These are phyloP conservation scores for Carex pumila DNA, from an alignment of 176 grass and related monocot genomes.

Conservation along the genomic window DNA sequence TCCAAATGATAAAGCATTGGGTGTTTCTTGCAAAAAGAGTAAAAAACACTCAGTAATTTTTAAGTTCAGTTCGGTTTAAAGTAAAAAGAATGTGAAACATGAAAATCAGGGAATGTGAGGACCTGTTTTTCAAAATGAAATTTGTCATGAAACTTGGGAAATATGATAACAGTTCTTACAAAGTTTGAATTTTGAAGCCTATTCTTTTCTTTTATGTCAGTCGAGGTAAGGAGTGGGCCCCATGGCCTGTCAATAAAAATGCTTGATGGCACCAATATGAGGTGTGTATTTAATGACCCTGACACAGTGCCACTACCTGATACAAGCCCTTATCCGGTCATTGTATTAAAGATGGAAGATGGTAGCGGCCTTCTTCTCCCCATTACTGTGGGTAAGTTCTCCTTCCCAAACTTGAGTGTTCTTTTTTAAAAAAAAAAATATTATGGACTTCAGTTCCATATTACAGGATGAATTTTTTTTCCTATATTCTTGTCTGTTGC, in stretches of 20 bases:
- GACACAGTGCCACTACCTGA: slow-evolving; percentile 59
- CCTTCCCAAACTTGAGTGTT: not conserved
- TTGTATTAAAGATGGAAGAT: slow-evolving; percentile 96
- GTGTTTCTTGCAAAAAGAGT: not conserved
- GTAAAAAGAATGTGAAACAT: not conserved
- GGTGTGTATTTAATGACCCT: slow-evolving; percentile 72
- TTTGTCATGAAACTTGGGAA: not conserved
- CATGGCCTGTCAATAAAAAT: slow-evolving; percentile 88
- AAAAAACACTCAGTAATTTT: not conserved
- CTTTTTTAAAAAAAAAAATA: not conserved
- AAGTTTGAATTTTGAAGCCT: not conserved
- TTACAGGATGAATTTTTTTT: not conserved
- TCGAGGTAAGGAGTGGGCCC: slow-evolving; percentile 73
- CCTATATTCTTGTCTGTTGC: not conserved
- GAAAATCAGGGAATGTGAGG: not conserved
- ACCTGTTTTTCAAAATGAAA: not conserved
- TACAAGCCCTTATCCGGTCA: slow-evolving; percentile 69
- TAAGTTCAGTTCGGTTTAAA: not conserved
- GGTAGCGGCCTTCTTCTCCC: slow-evolving; percentile 84
- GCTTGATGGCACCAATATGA: slow-evolving; percentile 70
- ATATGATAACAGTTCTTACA: not conserved
- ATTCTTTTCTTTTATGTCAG: slow-evolving; percentile 32
- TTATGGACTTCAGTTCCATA: not conserved
- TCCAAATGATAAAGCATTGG: not conserved
- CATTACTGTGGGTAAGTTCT: slow-evolving; percentile 77